Evolutionary conservation across 2,329 filamentous ascomycete species (phyloP).

Genomic region (Hawksworthiomyces lignivorus): DNA sequence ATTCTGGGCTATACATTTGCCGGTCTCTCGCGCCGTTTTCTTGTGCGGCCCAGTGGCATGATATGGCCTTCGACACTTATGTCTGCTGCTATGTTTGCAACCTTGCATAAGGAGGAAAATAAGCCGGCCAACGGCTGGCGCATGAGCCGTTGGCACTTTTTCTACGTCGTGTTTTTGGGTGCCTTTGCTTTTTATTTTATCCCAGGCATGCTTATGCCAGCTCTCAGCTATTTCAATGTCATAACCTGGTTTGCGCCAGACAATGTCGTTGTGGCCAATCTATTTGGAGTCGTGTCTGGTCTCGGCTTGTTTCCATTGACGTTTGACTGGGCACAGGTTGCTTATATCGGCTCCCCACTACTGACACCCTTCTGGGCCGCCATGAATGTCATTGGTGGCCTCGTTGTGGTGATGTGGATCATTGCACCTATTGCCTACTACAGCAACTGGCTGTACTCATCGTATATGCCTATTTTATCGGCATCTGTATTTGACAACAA

Average conservation of each 20-base stretch:
- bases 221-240: constrained; percentile 81
- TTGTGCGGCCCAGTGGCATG: constrained; percentile 81
- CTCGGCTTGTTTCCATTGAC: constrained; percentile 78
- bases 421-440: constrained; percentile 76
- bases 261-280: constrained; percentile 76
- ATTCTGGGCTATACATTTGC: constrained; percentile 83
- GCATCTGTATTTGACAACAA: constrained; percentile 80
- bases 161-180: constrained; percentile 62
- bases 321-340: constrained; percentile 88
- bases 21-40: constrained; percentile 69
- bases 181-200: constrained; percentile 80
- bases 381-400: constrained; percentile 73
- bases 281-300: constrained; percentile 80
- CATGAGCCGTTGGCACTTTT: constrained; percentile 78
- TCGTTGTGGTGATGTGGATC: constrained; percentile 80
- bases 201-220: constrained; percentile 73
- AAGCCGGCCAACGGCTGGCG: constrained; percentile 74
- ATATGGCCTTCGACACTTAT: constrained; percentile 87
- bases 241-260: constrained; percentile 83
- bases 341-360: constrained; percentile 77
- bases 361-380: constrained; percentile 82
- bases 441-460: constrained; percentile 68
- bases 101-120: constrained; percentile 77
- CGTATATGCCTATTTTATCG: constrained; percentile 81
- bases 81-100: constrained; percentile 83